Base-by-base conservation (phyloP, 2,329 filamentous ascomycete species). In the Epichloe amarillans region DNA sequence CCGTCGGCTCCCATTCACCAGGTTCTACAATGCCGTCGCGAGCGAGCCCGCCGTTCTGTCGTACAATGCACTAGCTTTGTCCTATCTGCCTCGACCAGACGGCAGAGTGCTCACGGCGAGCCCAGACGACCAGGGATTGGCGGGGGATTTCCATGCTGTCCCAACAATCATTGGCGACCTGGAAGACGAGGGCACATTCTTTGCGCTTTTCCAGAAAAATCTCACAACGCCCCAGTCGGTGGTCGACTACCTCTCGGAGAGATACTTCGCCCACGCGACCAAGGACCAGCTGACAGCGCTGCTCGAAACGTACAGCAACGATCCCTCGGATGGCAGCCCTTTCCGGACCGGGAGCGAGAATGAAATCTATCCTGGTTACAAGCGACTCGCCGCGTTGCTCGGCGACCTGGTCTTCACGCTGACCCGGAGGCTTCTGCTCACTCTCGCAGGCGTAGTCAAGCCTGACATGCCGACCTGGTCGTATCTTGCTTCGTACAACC, bases 401-500 rank as follows among this genome's bases (percentile, higher is more conserved):
- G 87, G 87, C 14, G 87, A 93, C 60, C 59, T 88, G 0, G 77
- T 78, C 1, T 91, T 93, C 66, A 90, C 83, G 0, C 72, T 93
- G 0, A 78, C 80, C 0, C 79, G 86, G 1, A 80, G 87, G 15
- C 53, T 74, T 5, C 83, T 86, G 63, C 75, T 93, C 21, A 61
- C 72, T 14, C 52, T 60, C 0, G 64, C 78, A 1, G 60, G 63
- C 0, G 50, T 66, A 1, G 66, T 69, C 14, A 73, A 80, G 54
- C 80, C 82, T 0, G 43, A 60, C 14, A 78, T 88, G 0, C 80
- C 81, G 0, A 69, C 72, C 1, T 93, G 85, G 85, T 87, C 83
- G 0, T 93, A 89, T 66, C 74, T 93, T 1, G 69, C 82, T 0
- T 83, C 80, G 0, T 90, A 90, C 66, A 66, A 84, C 68, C 80